Evolutionary conservation across 768 basidiomycete species (phyloP), one percentile per base, ranked within the genome.

Genomic region (Kwoniella botswanensis): DNA sequence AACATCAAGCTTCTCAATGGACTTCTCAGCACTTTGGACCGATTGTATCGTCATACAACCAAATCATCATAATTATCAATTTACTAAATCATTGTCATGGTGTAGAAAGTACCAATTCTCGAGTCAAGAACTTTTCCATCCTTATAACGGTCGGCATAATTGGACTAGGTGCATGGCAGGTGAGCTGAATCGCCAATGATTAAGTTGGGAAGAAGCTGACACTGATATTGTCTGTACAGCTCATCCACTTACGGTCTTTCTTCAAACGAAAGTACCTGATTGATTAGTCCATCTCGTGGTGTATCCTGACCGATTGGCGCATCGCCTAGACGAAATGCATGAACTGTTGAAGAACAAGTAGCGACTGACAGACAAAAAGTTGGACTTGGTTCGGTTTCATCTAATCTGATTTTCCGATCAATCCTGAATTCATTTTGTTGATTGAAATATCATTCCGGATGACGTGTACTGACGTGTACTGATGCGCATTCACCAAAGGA

Each of bases 51-150:
- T 35, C 35, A 4, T 35, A 35, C 35, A 3, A 35, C 35, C 35
- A 35, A 4, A 35, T 9, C 4, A 35, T 35, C 35, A 35, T 35
- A 35, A 35, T 9, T 6, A 35, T 35, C 7, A 9, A 35, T 35
- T 4, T 4, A 35, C 35, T 35, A 9, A 35, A 35, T 35, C 6
- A 35, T 35, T 35, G 35, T 35, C 35, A 35, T 35, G 35, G 60
- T 63, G 67, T 78, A 98, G 96, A 90, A 67, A 98, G 95, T 35
- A 99, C 96, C 52, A 93, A 95, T 83, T 72, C 86, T 44, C 91
- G 97, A 64, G 95, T 98, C 42, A 92, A 94, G 84, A 92, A 89
- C 77, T 98, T 99, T 85, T 92, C 93, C 1, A 91, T 93, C 88
- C 90, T 98, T 82, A 91, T 93, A 13, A 87, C 97, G 71, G 22